These are phyloP conservation scores for Panellus pusillus DNA, from an alignment of 768 basidiomycete genomes.

Conservation along the genomic window DNA sequence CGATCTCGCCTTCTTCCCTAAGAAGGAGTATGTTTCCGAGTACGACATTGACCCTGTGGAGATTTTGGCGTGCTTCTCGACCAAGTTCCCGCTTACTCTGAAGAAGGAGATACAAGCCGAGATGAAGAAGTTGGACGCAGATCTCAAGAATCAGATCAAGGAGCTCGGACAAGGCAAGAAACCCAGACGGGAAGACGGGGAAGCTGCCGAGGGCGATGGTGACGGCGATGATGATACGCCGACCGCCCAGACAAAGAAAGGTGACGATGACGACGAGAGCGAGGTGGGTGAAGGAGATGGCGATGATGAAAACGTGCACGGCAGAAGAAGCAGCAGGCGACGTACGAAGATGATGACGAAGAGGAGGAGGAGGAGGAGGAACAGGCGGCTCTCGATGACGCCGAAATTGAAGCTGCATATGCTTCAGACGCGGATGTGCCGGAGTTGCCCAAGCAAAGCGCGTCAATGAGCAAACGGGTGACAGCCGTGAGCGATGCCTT, in stretches of 20 bases:
- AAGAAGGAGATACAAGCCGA: conserved; percentile 86
- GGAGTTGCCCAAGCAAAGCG: conserved; percentile 31
- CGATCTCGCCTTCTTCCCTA: conserved; percentile 82
- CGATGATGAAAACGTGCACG: conserved; percentile 69
- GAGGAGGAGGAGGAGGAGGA: conserved; percentile 47
- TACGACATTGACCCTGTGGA: conserved; percentile 75
- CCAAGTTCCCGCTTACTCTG: conserved; percentile 75
- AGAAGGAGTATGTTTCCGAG: conserved; percentile 78
- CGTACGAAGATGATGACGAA: conserved; percentile 74
- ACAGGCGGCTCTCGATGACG: conserved; percentile 47
- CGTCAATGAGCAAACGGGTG: conserved; percentile 42
- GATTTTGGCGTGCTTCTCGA: conserved; percentile 69
- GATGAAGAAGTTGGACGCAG: conserved; percentile 81
- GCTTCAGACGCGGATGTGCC: conserved; percentile 47
- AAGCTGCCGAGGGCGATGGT: conserved; percentile 57
- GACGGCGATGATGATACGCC: conserved; percentile 43
- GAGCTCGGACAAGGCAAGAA: conserved; percentile 83
- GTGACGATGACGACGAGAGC: conserved; percentile 63
- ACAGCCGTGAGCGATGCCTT: conserved; percentile 51
- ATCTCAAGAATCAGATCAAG: conserved; percentile 73
- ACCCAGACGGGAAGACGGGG: conserved; percentile 43
- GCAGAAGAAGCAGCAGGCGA: conserved; percentile 70
- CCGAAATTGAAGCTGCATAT: conserved; percentile 62
- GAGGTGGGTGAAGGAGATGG: conserved; percentile 84
- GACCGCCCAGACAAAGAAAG: conserved; percentile 30